Evolutionary conservation across 768 basidiomycete species (phyloP), one percentile per base, ranked within the genome.

Genomic region (Leucosporidium creatinivorum): DNA sequence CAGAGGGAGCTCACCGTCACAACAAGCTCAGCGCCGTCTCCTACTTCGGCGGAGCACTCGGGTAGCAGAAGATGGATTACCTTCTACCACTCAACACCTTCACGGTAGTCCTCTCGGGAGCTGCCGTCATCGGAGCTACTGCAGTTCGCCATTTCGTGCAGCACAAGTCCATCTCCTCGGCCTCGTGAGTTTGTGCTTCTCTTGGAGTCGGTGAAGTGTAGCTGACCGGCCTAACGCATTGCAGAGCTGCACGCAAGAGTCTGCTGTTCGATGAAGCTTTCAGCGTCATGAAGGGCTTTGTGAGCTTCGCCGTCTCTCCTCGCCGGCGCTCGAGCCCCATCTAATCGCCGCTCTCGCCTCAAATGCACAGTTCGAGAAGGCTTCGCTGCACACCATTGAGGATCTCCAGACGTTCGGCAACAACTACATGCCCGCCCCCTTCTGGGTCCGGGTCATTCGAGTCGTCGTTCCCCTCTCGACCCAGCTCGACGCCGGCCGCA

Each of bases 221-320:
- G 39, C 39, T 44, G 10, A 44, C 39, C 6, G 15, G 8, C 13
- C 39, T 17, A 15, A 9, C 39, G 39, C 3, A 44, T 8, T 12
- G 78, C 39, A 79, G 80, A 47, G 80, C 82, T 47, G 83, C 84
- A 9, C 81, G 84, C 23, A 83, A 84, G 70, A 84, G 87, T 69
- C 80, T 89, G 25, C 79, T 88, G 75, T 88, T 84, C 76, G 87
- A 89, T 77, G 84, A 84, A 78, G 86, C 86, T 0, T 89, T 88
- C 76, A 81, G 86, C 66, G 84, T 88, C 28, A 86, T 88, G 48
- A 86, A 87, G 78, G 83, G 85, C 0, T 89, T 89, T 76, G 84
- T 89, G 51, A 31, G 66, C 59, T 26, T 26, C 28, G 21, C 49
- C 25, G 9, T 28, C 15, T n/a, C 30, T 30, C 10, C 18, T 21